Evolutionary conservation across 192 early-diverging fungal genomes (phyloP).

Genomic region (Phycomyces blakesleeanus): DNA sequence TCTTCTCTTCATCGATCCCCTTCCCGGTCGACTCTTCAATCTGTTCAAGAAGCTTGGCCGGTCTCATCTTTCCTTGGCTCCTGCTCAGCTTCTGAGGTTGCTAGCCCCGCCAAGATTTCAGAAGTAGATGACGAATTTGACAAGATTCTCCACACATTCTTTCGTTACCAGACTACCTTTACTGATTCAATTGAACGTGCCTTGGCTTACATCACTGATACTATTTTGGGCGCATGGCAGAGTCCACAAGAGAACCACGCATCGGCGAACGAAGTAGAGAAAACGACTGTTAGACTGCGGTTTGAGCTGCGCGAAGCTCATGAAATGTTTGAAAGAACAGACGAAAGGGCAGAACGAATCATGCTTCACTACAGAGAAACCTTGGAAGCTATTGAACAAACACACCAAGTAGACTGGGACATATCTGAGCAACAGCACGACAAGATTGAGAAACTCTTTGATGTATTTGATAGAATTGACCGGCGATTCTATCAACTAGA

Average conservation of each 20-base stretch:
- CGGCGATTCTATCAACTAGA: slow-evolving; percentile 24
- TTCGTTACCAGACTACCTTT: slow-evolving; percentile 44
- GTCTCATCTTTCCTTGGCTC: neutral
- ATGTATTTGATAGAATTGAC: slow-evolving; percentile 28
- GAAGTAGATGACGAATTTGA: slow-evolving; percentile 39
- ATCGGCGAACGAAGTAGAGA: slow-evolving; percentile 26
- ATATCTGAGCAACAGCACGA: slow-evolving; percentile 22
- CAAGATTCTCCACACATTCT: slow-evolving; percentile 45
- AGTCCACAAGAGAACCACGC: slow-evolving; percentile 1
- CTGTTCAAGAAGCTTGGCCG: neutral
- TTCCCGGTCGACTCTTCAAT: slow-evolving; percentile 6
- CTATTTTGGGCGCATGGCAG: slow-evolving; percentile 34
- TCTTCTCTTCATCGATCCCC: slow-evolving; percentile 3
- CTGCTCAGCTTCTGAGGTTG: neutral
- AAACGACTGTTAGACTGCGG: slow-evolving; percentile 34
- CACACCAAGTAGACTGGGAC: slow-evolving; percentile 25
- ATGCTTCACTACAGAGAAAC: slow-evolving; percentile 25
- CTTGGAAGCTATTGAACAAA: slow-evolving; percentile 25
- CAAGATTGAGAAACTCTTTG: slow-evolving; percentile 28
- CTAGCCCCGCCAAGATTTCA: neutral
- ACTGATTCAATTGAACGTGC: slow-evolving; percentile 43
- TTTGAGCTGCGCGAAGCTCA: slow-evolving; percentile 44
- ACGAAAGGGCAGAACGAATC: slow-evolving; percentile 27
- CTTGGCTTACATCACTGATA: slow-evolving; percentile 42
- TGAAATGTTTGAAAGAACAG: slow-evolving; percentile 45